Evolutionary conservation across 805 yeast genomes (phyloP), one percentile per base, ranked within the genome.

Genomic region (Ogataea methylovora): DNA sequence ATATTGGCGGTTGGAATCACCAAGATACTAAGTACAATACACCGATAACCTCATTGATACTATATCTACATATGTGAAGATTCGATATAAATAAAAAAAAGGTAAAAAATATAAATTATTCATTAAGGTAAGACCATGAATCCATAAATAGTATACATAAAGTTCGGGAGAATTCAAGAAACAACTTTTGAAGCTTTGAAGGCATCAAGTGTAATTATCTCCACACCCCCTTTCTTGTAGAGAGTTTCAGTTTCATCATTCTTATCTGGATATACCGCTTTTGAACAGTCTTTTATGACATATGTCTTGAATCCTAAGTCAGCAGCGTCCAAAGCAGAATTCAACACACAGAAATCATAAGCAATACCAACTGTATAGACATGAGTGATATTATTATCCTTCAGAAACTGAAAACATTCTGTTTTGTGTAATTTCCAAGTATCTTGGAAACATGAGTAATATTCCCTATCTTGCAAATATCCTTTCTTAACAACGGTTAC

Each of bases 401-500:
- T 54, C 41, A 88, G 63, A 27, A 67, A 58, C 1, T 51, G 54
- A 34, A 68, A 65, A 41, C 87, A 60, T 35, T 76, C 88, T 0
- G 97, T 87, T 28, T 73, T 63, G 48, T 81, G 79, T 19, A 72
- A 48, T 19, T 73, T 68, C 90, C 95, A 84, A 20, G 75, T 67
- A 56, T 88, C 97, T 34, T 69, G 64, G 53, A 88, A 88, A 20
- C 94, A 87, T 12, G 95, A 86, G 50, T 86, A 88, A 53, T 80
- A 86, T 52, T 88, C 97, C 15, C 92, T 57, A 44, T 84, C 87
- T 18, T 60, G 61, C 20, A 79, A 55, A 38, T 66, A 69, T 0
- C 97, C 97, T 58, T 90, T 88, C 38, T 67, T 65, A 7, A 88
- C 76, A 2, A 74, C 38, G 1, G 52, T 36, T 11, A 61, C 44